Evolutionary conservation across 2,329 filamentous ascomycete species (phyloP).

Genomic region (Graphilbum sp.): DNA sequence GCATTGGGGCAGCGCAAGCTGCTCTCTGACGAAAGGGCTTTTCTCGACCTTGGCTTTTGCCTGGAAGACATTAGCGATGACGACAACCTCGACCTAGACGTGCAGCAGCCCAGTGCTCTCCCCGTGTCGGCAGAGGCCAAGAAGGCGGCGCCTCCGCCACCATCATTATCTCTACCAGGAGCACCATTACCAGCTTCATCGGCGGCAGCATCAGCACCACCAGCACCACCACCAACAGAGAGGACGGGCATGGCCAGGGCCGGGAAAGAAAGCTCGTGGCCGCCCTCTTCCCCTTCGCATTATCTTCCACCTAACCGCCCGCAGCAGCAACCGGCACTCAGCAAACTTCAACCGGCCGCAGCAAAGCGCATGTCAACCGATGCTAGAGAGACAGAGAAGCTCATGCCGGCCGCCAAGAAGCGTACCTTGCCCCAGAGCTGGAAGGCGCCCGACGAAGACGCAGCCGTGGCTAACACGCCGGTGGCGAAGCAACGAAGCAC

Average conservation of each 20-base stretch:
- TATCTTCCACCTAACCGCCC: slow-evolving; percentile 18
- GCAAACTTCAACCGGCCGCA: too few relatives aligned
- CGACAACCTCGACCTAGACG: slow-evolving; percentile 53
- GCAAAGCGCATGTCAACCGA: slow-evolving; percentile 27
- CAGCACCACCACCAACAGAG: neutral
- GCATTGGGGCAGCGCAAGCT: too few relatives aligned
- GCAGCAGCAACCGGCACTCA: neutral
- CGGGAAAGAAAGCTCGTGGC: too few relatives aligned
- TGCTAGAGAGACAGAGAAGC: slow-evolving; percentile 13
- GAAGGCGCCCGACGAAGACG: slow-evolving; percentile 17
- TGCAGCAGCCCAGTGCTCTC: slow-evolving; percentile 42
- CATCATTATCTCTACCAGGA: neutral
- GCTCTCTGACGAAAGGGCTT: slow-evolving; percentile 1
- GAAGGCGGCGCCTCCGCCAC: neutral
- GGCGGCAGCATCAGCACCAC: slow-evolving; percentile 6
- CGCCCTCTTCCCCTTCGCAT: slow-evolving; percentile 43
- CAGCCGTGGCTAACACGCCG: slow-evolving; percentile 16
- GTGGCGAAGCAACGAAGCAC: slow-evolving; percentile 17
- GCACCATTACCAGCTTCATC: slow-evolving; percentile 12
- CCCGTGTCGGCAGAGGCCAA: too few relatives aligned
- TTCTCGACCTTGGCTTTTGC: slow-evolving; percentile 24
- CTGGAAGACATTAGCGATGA: slow-evolving; percentile 84
- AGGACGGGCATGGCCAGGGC: slow-evolving; percentile 23
- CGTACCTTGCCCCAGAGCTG: slow-evolving; percentile 44
- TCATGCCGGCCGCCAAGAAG: slow-evolving; percentile 34